These are phyloP conservation scores for Corylus heterophylla DNA, from an alignment of 306 rosid genomes.

Conservation along the genomic window DNA sequence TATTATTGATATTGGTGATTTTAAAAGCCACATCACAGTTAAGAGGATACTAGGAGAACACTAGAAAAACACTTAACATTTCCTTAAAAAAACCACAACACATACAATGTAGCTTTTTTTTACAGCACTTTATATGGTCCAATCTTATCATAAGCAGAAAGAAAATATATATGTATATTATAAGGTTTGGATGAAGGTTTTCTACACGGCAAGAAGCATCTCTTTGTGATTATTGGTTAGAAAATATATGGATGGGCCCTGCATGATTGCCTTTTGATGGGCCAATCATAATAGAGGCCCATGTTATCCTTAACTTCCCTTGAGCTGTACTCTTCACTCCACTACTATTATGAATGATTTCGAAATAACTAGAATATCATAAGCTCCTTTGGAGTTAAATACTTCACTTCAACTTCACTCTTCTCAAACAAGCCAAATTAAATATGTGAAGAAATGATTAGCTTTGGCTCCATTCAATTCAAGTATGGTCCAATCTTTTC, in stretches of 20 bases:
- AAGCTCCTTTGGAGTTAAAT: conserved; percentile 16
- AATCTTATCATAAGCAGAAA: no score
- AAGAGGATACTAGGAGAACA: no score
- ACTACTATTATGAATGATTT: conserved; percentile 27
- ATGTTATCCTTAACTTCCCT: conserved; percentile 26
- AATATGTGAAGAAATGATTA: neutral
- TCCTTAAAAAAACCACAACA: no score
- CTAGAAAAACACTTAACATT: no score
- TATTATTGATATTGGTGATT: no score
- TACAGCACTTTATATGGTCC: no score
- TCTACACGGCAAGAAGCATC: no score
- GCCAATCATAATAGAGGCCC: conserved; percentile 44
- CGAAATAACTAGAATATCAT: conserved; percentile 12
- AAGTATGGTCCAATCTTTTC: conserved; percentile 32
- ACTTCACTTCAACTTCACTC: conserved; percentile 31
- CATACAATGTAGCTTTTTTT: no score
- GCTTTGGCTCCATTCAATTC: conserved; percentile 16
- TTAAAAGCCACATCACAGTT: no score
- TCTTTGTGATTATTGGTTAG: conserved; percentile 20
- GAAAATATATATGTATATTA: no score
- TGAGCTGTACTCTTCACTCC: conserved; percentile 27
- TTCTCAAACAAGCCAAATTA: conserved; percentile 1
- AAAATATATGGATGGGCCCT: conserved; percentile 28
- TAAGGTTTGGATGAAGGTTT: no score
- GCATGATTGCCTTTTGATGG: conserved; percentile 42